Evolutionary conservation across 805 yeast genomes (phyloP).

Genomic region (Kregervanrija fluxuum): DNA sequence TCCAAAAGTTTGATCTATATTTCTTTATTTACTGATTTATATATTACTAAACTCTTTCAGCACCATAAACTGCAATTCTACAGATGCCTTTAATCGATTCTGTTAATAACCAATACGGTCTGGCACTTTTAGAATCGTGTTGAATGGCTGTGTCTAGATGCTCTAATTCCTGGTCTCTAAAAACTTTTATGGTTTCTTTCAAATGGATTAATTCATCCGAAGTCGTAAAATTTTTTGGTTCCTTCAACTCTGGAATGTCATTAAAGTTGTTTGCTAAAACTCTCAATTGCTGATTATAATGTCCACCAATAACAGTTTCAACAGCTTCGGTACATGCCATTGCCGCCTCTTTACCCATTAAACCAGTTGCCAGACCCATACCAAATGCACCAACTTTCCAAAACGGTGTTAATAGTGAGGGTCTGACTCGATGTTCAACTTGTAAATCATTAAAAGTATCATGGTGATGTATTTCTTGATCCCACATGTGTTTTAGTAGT

Average conservation of each 20-base stretch:
- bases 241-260: conserved; percentile 29
- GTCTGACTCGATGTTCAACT: conserved; percentile 72
- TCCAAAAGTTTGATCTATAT: neutral
- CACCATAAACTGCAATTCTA: conserved; percentile 83
- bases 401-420: conserved; percentile 82
- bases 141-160: conserved; percentile 91
- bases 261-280: conserved; percentile 62
- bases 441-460: conserved; percentile 77
- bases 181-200: conserved; percentile 57
- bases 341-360: conserved; percentile 89
- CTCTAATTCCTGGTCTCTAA: conserved; percentile 92
- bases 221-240: conserved; percentile 20
- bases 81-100: conserved; percentile 82
- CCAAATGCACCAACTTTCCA: conserved; percentile 91
- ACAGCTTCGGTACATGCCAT: conserved; percentile 99
- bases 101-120: conserved; percentile 83
- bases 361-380: conserved; percentile 81
- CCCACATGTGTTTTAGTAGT: conserved; percentile 93
- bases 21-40: neutral
- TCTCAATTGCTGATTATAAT: conserved; percentile 85
- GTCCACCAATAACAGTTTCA: conserved; percentile 95
- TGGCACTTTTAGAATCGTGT: conserved; percentile 87
- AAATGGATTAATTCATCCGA: conserved; percentile 53
- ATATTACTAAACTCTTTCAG: conserved; percentile 60
- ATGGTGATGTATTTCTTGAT: conserved; percentile 90